phyloP scores from a whole-genome alignment of 2,329 filamentous ascomycete species.

The Lecanosticta acicola region DNA sequence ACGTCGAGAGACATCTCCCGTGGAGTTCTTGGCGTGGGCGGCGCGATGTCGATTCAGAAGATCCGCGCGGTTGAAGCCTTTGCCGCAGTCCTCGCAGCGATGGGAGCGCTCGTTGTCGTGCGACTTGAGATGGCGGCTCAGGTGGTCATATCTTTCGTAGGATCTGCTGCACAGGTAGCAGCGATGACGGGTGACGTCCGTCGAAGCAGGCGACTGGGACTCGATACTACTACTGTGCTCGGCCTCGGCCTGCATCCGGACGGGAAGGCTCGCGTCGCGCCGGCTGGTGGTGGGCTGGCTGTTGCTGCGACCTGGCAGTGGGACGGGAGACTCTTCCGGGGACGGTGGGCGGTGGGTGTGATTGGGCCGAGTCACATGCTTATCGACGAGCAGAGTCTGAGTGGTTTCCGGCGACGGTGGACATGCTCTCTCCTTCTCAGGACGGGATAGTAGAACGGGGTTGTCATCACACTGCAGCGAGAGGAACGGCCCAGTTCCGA shows the following conservation, averaged over 20 bases:
- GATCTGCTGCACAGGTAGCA: slow-evolving; percentile 23
- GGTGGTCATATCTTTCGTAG: slow-evolving; percentile 25
- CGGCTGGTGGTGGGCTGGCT: slow-evolving; percentile 1
- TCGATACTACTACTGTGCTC: no score
- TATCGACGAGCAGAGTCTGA: no score
- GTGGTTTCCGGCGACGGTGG: no score
- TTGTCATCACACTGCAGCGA: no score
- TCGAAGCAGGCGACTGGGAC: slow-evolving; percentile 2
- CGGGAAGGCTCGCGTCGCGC: not conserved
- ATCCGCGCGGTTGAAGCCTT: slow-evolving; percentile 28
- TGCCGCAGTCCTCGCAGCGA: slow-evolving; percentile 23
- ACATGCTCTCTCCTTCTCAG: no score
- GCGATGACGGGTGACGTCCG: slow-evolving; percentile 11
- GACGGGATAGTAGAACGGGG: no score
- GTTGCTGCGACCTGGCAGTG: no score
- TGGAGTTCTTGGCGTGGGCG: slow-evolving; percentile 18
- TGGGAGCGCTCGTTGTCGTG: slow-evolving; percentile 26
- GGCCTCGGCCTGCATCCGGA: slow-evolving; percentile 6
- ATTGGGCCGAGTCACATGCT: not conserved
- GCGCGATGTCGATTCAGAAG: slow-evolving; percentile 25
- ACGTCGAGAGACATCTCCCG: slow-evolving; percentile 20
- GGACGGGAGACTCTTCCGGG: no score
- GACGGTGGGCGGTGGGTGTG: no score
- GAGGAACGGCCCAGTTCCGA: no score
- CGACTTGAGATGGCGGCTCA: slow-evolving; percentile 24